Evolutionary conservation across 768 basidiomycete species (phyloP).

Genomic region (Macrolepiota fuliginosa): DNA sequence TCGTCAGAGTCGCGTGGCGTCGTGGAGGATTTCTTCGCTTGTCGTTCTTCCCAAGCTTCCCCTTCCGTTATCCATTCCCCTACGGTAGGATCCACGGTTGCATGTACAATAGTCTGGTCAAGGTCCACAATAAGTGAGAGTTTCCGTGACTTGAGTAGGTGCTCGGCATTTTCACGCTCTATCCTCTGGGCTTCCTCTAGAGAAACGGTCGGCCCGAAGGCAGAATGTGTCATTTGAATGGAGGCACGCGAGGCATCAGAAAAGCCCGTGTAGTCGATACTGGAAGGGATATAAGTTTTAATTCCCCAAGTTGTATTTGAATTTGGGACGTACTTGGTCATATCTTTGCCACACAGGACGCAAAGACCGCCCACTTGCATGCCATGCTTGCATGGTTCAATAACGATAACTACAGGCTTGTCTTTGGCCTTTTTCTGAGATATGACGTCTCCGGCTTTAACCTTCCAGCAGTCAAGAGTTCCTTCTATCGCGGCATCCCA

Average conservation of each 20-base stretch:
- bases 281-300: slow-evolving; percentile 19
- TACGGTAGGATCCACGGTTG: slow-evolving; percentile 97
- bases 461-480: slow-evolving; percentile 65
- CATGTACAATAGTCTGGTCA: slow-evolving; percentile 98
- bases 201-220: slow-evolving; percentile 88
- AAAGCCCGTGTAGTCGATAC: slow-evolving; percentile 85
- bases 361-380: slow-evolving; percentile 92
- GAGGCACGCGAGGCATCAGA: slow-evolving; percentile 83
- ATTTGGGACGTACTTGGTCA: slow-evolving; percentile 68
- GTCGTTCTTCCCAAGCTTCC: slow-evolving; percentile 71
- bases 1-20: slow-evolving; percentile 30
- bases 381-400: slow-evolving; percentile 96
- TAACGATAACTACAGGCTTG: slow-evolving; percentile 59
- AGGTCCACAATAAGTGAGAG: slow-evolving; percentile 97
- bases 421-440: slow-evolving; percentile 56
- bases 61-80: slow-evolving; percentile 95
- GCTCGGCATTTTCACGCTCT: slow-evolving; percentile 77
- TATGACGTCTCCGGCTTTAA: slow-evolving; percentile 64
- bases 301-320: slow-evolving; percentile 8
- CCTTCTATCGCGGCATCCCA: slow-evolving; percentile 93
- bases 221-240: slow-evolving; percentile 94
- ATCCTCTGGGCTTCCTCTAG: slow-evolving; percentile 89
- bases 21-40: slow-evolving; percentile 37
- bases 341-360: slow-evolving; percentile 92
- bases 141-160: slow-evolving; percentile 71